Percentiles rank a stretch among this genome's conserved stretches.
Evolutionary conservation across 2,329 filamentous ascomycete species (phyloP).

Genomic region (Sclerotinia subarctica): DNA sequence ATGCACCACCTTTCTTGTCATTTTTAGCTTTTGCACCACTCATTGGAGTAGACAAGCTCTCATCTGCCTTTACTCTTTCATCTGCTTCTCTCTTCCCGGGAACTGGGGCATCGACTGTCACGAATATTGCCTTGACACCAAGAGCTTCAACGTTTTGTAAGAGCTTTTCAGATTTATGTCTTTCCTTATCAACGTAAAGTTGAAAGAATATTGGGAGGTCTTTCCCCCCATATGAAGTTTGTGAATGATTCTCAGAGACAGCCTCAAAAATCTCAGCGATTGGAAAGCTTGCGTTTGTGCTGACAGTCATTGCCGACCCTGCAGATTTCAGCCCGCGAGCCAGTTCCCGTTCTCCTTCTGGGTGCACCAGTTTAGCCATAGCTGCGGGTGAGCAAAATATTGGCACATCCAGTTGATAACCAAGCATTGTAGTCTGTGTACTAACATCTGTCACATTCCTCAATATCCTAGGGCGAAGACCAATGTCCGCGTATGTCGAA

Average conservation of each 20-base stretch:
- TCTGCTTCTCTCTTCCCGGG: slow-evolving; percentile 53
- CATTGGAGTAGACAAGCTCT: slow-evolving; percentile 48
- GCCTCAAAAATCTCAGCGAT: slow-evolving; percentile 50
- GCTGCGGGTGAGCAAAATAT: slow-evolving; percentile 64
- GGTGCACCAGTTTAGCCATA: slow-evolving; percentile 61
- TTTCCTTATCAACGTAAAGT: slow-evolving; percentile 59
- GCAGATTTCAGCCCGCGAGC: slow-evolving; percentile 50
- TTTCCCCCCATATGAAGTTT: slow-evolving; percentile 14
- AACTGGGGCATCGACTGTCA: slow-evolving; percentile 58
- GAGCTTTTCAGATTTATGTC: slow-evolving; percentile 49
- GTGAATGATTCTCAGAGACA: slow-evolving; percentile 30
- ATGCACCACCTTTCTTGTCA: slow-evolving; percentile 52
- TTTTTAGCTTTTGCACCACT: slow-evolving; percentile 49
- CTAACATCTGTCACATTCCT: slow-evolving; percentile 53
- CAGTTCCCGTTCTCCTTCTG: slow-evolving; percentile 60
- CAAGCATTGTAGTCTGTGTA: slow-evolving; percentile 53
- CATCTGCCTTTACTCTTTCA: slow-evolving; percentile 47
- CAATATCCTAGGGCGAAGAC: slow-evolving; percentile 57
- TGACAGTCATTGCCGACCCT: slow-evolving; percentile 57
- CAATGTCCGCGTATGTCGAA: slow-evolving; percentile 52
- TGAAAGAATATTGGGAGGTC: slow-evolving; percentile 50
- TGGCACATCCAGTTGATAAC: slow-evolving; percentile 50
- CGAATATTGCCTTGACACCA: slow-evolving; percentile 52
- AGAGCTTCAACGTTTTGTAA: slow-evolving; percentile 46
- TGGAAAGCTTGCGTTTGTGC: slow-evolving; percentile 59